phyloP scores from a whole-genome alignment of 495 filamentous ascomycete genomes.

The Penicillium riverlandense region DNA sequence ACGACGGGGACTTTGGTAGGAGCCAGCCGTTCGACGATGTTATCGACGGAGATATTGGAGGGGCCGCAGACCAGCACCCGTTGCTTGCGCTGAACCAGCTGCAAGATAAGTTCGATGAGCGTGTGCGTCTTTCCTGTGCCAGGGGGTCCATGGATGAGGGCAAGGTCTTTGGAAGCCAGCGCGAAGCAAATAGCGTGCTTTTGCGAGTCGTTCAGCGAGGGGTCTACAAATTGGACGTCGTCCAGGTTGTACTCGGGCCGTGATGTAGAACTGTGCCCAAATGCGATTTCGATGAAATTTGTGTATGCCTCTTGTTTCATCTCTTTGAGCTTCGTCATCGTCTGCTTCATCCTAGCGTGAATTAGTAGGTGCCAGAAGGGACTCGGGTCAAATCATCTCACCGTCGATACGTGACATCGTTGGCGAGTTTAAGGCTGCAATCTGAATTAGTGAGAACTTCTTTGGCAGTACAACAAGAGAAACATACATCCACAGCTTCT shows the following conservation, averaged over 20 bases:
- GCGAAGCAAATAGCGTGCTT: constrained; percentile 89
- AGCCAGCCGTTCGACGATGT: constrained; percentile 91
- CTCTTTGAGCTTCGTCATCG: constrained; percentile 73
- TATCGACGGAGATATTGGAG: constrained; percentile 95
- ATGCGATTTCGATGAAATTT: constrained; percentile 72
- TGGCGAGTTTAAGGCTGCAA: constrained; percentile 77
- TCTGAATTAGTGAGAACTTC: constrained; percentile 1
- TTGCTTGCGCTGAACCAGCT: constrained; percentile 63
- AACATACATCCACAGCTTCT: constrained; percentile 56
- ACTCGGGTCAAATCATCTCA: constrained; percentile 19
- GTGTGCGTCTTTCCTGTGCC: constrained; percentile 98
- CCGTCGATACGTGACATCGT: constrained; percentile 88
- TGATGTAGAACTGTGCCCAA: constrained; percentile 50
- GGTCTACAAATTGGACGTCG: constrained; percentile 67
- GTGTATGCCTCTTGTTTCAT: constrained; percentile 64
- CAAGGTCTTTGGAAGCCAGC: constrained; percentile 72
- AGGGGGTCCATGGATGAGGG: constrained; percentile 90
- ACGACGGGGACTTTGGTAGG: constrained; percentile 80
- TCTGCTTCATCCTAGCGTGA: constrained; percentile 73
- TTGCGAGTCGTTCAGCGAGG: constrained; percentile 79
- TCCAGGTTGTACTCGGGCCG: constrained; percentile 46
- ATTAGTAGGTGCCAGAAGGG: neutral
- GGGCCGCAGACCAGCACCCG: constrained; percentile 89
- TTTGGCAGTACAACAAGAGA: constrained; percentile 1
- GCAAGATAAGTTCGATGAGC: constrained; percentile 86